phyloP scores from a whole-genome alignment of 371 early-diverging fungal genomes.

The Rhizopus microsporus region DNA sequence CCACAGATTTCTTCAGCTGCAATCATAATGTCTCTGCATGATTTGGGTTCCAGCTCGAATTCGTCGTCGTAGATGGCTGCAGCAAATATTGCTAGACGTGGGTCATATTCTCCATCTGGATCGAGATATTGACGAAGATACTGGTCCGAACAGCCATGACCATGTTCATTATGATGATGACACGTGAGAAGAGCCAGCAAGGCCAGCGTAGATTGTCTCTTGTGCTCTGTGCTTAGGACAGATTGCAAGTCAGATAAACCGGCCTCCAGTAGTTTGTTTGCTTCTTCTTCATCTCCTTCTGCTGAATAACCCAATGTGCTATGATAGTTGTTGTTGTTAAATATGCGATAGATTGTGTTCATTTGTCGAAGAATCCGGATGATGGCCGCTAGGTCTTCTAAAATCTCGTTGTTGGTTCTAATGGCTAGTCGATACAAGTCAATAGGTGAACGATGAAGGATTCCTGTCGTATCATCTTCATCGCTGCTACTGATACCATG shows the following conservation, averaged over 20 bases:
- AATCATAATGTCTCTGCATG: slow-evolving; percentile 22
- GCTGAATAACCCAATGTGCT: neutral
- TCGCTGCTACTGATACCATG: slow-evolving; percentile 7
- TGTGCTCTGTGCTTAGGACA: slow-evolving; percentile 19
- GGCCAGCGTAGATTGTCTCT: slow-evolving; percentile 23
- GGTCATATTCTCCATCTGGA: slow-evolving; percentile 28
- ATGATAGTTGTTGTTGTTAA: slow-evolving; percentile 5
- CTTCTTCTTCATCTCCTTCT: slow-evolving; percentile 23
- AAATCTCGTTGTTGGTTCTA: slow-evolving; percentile 20
- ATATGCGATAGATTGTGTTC: slow-evolving; percentile 19
- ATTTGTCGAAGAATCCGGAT: slow-evolving; percentile 28
- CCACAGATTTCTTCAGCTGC: slow-evolving; percentile 30
- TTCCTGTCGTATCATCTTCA: slow-evolving; percentile 13
- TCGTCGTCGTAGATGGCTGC: slow-evolving; percentile 18
- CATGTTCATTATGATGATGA: slow-evolving; percentile 5
- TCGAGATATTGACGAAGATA: slow-evolving; percentile 24
- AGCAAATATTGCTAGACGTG: slow-evolving; percentile 24
- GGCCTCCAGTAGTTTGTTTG: slow-evolving; percentile 21
- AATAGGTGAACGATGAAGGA: slow-evolving; percentile 8
- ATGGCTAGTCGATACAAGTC: slow-evolving; percentile 20
- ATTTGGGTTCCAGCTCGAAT: slow-evolving; percentile 4
- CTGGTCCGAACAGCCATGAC: slow-evolving; percentile 8
- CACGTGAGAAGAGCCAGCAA: slow-evolving; percentile 21
- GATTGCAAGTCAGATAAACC: slow-evolving; percentile 23
- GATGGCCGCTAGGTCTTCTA: slow-evolving; percentile 28